Conservation (phyloP, 1,139 yeast genomes). For the Eremothecium gossypii region DNA sequence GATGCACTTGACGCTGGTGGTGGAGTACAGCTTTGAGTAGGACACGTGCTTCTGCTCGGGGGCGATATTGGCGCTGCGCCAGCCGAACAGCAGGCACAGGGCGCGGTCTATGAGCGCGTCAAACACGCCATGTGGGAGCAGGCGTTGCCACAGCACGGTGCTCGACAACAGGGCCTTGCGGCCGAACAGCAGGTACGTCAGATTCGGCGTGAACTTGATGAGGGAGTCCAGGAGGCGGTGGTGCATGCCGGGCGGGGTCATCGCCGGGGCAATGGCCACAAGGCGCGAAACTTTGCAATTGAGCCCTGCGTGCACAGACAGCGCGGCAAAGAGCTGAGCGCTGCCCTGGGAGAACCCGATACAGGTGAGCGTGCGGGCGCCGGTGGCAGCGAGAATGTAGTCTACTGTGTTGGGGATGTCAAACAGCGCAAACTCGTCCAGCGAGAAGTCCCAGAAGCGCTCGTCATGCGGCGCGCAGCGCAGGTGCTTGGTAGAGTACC, state of each 20-base stretch:
- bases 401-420: conserved; percentile 65
- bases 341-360: conserved; percentile 81
- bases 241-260: background rate
- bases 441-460: conserved; percentile 65
- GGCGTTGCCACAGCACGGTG: background rate
- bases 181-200: background rate
- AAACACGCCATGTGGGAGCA: background rate
- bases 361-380: conserved; percentile 39
- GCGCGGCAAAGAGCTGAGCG: conserved; percentile 73
- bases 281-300: background rate
- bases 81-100: background rate
- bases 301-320: conserved; percentile 29
- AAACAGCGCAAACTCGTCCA: conserved; percentile 68
- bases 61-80: conserved; percentile 37
- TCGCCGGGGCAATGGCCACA: background rate
- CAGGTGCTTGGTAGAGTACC: conserved; percentile 54
- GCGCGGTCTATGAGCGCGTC: background rate
- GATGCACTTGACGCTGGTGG: conserved; percentile 83
- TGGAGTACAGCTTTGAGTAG: conserved; percentile 78
- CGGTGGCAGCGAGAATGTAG: conserved; percentile 43
- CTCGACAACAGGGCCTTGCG: background rate
- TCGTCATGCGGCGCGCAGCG: conserved; percentile 34
- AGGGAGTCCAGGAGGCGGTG: background rate
- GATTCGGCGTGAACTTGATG: background rate
- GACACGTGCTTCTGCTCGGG: conserved; percentile 64